phyloP scores from a whole-genome alignment of 352 stramenopile species.

The Pythium monospermum region DNA sequence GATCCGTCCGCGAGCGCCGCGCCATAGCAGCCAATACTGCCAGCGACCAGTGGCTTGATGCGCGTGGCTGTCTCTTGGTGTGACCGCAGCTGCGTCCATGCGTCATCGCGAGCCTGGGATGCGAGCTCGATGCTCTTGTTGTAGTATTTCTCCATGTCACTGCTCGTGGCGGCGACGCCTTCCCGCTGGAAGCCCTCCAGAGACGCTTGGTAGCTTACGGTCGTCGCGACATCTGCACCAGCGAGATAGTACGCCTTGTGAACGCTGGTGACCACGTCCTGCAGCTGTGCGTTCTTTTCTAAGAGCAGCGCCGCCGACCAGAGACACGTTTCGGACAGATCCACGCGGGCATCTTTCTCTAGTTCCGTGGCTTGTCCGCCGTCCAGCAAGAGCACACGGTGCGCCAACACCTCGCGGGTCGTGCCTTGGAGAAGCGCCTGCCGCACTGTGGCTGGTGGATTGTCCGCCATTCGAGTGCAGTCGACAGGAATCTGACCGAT shows the following conservation, averaged over 20 bases:
- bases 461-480: background rate
- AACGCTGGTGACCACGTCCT: constrained; percentile 54
- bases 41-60: constrained; percentile 67
- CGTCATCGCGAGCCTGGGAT: constrained; percentile 50
- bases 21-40: constrained; percentile 85
- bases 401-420: constrained; percentile 7
- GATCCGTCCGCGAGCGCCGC: constrained; percentile 81
- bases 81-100: constrained; percentile 41
- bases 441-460: constrained; percentile 5
- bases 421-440: constrained; percentile 8
- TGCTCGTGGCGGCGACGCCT: constrained; percentile 27
- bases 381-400: constrained; percentile 58
- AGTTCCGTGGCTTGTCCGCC: constrained; percentile 74
- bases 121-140: constrained; percentile 74
- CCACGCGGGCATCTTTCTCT: constrained; percentile 62
- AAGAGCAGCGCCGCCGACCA: constrained; percentile 74
- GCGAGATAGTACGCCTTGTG: constrained; percentile 75
- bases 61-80: constrained; percentile 23
- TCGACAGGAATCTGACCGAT: no score
- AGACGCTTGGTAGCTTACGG: constrained; percentile 83
- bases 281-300: constrained; percentile 42
- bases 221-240: constrained; percentile 77
- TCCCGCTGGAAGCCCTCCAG: constrained; percentile 78
- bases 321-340: constrained; percentile 45
- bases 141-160: constrained; percentile 59